These are phyloP conservation scores for Glarea lozoyensis DNA, from an alignment of 495 filamentous ascomycete species.

Conservation along the genomic window DNA sequence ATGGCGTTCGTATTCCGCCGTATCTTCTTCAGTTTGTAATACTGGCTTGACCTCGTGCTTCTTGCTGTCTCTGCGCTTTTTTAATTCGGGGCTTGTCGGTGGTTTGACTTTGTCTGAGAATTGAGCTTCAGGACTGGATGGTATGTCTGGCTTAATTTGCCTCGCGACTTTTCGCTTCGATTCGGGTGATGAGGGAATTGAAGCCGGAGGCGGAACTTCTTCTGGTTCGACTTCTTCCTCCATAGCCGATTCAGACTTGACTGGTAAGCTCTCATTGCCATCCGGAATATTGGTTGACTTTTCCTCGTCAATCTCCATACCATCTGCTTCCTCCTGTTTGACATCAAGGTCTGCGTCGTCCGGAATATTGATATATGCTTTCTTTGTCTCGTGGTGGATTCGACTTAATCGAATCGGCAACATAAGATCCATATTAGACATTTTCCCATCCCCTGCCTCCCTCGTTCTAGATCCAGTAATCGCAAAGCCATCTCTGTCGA, in stretches of 20 bases:
- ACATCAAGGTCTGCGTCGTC: slow-evolving; percentile 3
- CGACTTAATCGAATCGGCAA: slow-evolving; percentile 46
- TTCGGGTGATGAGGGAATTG: no score
- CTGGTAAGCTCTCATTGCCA: neutral
- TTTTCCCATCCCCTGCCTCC: no score
- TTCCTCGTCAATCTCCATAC: slow-evolving; percentile 7
- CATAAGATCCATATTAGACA: no score
- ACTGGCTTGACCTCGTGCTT: slow-evolving; percentile 21
- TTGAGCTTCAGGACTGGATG: neutral
- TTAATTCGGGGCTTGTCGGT: slow-evolving; percentile 21
- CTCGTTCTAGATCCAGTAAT: no score
- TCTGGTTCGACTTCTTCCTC: slow-evolving; percentile 18
- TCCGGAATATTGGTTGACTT: neutral
- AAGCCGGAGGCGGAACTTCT: slow-evolving; percentile 17
- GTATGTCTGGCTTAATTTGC: neutral
- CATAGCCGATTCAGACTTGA: neutral
- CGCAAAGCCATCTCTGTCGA: slow-evolving; percentile 5
- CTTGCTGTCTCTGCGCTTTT: slow-evolving; percentile 12
- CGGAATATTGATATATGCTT: no score
- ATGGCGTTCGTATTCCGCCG: slow-evolving; percentile 28
- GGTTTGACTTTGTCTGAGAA: neutral
- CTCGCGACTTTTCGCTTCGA: no score
- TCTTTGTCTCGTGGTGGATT: no score
- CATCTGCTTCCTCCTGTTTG: slow-evolving; percentile 9
- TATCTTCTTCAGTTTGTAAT: slow-evolving; percentile 33